Evolutionary conservation across 1,139 yeast species (phyloP).

Genomic region (Yamadazyma taylorii): DNA sequence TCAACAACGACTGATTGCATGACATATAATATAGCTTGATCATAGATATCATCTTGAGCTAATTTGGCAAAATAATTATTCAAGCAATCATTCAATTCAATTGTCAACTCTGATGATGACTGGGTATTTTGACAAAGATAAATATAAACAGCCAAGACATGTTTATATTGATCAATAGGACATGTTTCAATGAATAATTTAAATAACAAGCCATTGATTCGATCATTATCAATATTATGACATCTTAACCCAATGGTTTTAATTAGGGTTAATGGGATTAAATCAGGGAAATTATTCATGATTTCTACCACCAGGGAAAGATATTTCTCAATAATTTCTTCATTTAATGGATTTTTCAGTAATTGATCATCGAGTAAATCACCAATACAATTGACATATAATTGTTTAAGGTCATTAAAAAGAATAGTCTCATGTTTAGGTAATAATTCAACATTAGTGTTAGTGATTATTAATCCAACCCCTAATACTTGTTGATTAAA

Average conservation of each 20-base stretch:
- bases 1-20: constrained; percentile 8
- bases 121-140: background rate
- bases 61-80: constrained; percentile 14
- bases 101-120: background rate
- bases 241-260: background rate
- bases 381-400: background rate
- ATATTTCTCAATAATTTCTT: background rate
- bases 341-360: background rate
- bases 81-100: constrained; percentile 12
- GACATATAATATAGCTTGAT: constrained; percentile 4
- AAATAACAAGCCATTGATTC: constrained; percentile 8
- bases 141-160: constrained; percentile 9
- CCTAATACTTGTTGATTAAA: constrained; percentile 5
- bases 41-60: constrained; percentile 1
- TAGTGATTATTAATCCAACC: constrained; percentile 5
- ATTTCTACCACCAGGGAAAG: constrained; percentile 1
- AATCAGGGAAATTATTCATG: background rate
- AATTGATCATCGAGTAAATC: background rate
- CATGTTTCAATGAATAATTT: constrained; percentile 5
- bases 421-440: background rate
- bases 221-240: background rate
- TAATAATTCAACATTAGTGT: constrained; percentile 3
- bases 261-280: constrained; percentile 3
- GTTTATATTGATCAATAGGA: constrained; percentile 3
- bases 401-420: background rate